Evolutionary conservation across 148 eudicot genomes (phyloP).

Genomic region (Vaccinium myrtillus): DNA sequence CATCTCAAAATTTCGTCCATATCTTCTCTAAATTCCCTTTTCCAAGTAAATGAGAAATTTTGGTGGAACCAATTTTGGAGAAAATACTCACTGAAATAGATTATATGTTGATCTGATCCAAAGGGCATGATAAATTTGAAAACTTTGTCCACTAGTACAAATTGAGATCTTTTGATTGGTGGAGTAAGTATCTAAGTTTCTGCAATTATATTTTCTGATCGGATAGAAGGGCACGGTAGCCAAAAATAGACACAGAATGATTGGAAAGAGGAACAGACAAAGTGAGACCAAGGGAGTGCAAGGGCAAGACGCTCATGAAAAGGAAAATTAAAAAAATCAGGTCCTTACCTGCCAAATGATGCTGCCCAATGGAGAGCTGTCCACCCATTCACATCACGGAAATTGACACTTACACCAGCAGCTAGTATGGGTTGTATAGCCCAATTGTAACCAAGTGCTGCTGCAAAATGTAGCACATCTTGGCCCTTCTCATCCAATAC

Average conservation of each 20-base stretch:
- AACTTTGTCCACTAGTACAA: neutral
- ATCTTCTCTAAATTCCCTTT: neutral
- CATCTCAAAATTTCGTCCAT: neutral
- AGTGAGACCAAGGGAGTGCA: neutral
- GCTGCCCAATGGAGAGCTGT: conserved; percentile 93
- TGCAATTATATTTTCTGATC: neutral
- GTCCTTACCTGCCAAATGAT: conserved; percentile 66
- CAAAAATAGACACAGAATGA: neutral
- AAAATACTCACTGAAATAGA: no score
- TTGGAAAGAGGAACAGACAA: neutral
- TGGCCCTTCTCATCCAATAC: conserved; percentile 73
- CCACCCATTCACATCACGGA: conserved; percentile 81
- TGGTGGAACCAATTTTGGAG: neutral
- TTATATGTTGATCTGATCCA: neutral
- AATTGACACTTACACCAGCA: conserved; percentile 76
- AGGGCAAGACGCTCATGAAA: neutral
- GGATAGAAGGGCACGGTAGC: neutral
- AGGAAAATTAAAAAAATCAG: neutral
- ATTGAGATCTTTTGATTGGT: neutral
- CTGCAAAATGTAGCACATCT: conserved; percentile 79
- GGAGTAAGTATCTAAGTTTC: neutral
- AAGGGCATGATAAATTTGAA: neutral
- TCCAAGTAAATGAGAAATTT: neutral
- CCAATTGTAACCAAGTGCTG: conserved; percentile 85
- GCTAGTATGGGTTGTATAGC: conserved; percentile 62